Base-by-base conservation (phyloP, 164 flowering plant species). In the Tetracentron sinense region DNA sequence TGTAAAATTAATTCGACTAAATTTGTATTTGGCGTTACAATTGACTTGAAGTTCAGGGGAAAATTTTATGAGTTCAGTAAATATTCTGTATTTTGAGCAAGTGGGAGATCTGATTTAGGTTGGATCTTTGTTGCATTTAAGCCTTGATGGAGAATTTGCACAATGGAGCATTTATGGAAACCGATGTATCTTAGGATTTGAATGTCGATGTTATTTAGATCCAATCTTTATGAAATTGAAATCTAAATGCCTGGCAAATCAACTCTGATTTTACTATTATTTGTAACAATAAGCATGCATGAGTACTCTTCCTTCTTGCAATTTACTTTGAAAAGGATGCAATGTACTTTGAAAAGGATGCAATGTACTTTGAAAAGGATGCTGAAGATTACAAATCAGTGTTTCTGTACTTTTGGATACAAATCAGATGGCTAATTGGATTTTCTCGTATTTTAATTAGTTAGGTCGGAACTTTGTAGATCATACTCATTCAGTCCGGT, bases 381-480 rank as follows among this genome's bases (percentile, higher is more conserved):
- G 35, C 17, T 12, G 17, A 44, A 30, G 1, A 14, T 5, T n/a
- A n/a, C 30, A 44, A 58, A 58, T 20, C 33, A 23, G 20, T 35
- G 42, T 27, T 23, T n/a, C 20, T 20, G 22, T 26, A 5, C 22
- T 23, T 48, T 35, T n/a, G n/a, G 54, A 26, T 4, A 30, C 21
- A 46, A 35, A 49, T 20, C 26, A 25, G 58, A 62, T 44, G 30
- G 52, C 73, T 82, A 60, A 80, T 66, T 67, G 44, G 57, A 49
- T 54, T 65, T 56, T 69, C 60, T 75, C 62, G 22, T 69, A 42
- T 61, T 79, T 77, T 74, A 51, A 87, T 84, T 85, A 95, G 99
- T 81, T 88, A 85, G 99, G 94, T 87, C 83, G 94, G 83, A 92
- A 82, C 86, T 78, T 79, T 77, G 80, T 79, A 60, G 96, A 92